Evolutionary conservation across 202 grass and related monocot genomes (phyloP).

Genomic region (Tripidium arundinaceum): DNA sequence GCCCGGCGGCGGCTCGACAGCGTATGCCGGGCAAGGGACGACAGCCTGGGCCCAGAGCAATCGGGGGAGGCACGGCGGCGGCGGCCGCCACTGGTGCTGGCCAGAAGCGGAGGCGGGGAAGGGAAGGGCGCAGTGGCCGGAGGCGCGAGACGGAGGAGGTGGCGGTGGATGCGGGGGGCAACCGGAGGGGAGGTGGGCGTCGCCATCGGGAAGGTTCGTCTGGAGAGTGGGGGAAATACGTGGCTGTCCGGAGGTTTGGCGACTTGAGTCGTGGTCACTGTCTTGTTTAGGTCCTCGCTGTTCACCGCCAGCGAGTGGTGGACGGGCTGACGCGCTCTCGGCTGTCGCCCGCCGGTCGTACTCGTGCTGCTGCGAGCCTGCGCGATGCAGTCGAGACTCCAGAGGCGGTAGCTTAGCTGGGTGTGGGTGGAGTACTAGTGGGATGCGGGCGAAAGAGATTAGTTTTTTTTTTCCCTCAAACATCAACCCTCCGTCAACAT

Average conservation of each 20-base stretch:
- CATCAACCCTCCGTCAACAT: too few relatives aligned
- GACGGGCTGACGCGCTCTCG: too few relatives aligned
- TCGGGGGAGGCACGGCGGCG: neutral
- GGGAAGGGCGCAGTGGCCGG: neutral
- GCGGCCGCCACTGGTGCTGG: neutral
- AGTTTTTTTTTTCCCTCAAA: too few relatives aligned
- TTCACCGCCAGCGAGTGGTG: neutral
- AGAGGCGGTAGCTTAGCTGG: too few relatives aligned
- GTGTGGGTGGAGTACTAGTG: too few relatives aligned
- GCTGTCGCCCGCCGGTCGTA: too few relatives aligned
- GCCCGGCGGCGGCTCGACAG: conserved; percentile 30
- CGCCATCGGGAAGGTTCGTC: conserved; percentile 19
- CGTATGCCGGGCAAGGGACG: conserved; percentile 19
- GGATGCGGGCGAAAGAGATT: too few relatives aligned
- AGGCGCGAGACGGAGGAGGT: neutral
- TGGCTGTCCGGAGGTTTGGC: neutral
- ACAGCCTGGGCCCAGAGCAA: neutral
- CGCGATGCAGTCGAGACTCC: too few relatives aligned
- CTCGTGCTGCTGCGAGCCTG: too few relatives aligned
- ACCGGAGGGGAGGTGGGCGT: conserved; percentile 16
- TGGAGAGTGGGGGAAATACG: neutral
- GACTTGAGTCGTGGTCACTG: neutral
- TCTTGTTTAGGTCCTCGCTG: neutral
- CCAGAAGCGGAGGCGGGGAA: conserved; percentile 7
- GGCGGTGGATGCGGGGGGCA: neutral